Evolutionary conservation across 495 filamentous ascomycete genomes (phyloP).

Genomic region (Penicillium pulvis): DNA sequence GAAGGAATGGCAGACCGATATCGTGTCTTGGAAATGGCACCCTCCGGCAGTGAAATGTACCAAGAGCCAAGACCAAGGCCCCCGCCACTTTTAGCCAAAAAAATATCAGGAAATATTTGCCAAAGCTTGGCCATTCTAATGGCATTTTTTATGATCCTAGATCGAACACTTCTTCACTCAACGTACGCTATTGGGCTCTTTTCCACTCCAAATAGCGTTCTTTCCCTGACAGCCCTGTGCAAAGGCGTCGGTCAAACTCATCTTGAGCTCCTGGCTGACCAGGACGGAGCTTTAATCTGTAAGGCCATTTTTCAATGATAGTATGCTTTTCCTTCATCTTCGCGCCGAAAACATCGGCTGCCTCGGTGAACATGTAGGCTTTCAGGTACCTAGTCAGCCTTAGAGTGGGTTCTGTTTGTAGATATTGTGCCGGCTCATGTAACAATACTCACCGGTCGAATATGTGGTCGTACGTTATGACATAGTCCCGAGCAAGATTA

Average conservation of each 20-base stretch:
- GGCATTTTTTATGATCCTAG: too few relatives aligned
- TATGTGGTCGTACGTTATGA: background rate
- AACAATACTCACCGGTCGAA: background rate
- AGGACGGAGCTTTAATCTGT: slow-evolving; percentile 29
- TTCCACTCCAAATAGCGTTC: slow-evolving; percentile 46
- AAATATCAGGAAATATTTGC: too few relatives aligned
- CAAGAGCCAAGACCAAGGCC: too few relatives aligned
- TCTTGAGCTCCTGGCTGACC: slow-evolving; percentile 35
- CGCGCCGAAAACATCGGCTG: slow-evolving; percentile 3
- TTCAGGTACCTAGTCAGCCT: too few relatives aligned
- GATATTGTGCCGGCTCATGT: too few relatives aligned
- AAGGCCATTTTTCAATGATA: slow-evolving; percentile 43
- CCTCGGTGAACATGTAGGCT: background rate
- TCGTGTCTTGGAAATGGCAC: too few relatives aligned
- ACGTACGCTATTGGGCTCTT: background rate
- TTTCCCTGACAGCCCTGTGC: slow-evolving; percentile 12
- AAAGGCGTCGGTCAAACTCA: slow-evolving; percentile 27
- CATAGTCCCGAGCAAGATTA: background rate
- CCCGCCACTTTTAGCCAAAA: too few relatives aligned
- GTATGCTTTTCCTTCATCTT: slow-evolving; percentile 36
- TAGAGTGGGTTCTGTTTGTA: background rate
- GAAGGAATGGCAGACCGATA: too few relatives aligned
- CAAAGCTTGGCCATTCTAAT: too few relatives aligned
- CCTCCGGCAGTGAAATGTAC: too few relatives aligned
- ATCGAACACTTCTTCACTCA: too few relatives aligned